These are phyloP conservation scores for Exophiala sp. DNA, from an alignment of 2,329 filamentous ascomycete genomes.

Conservation along the genomic window DNA sequence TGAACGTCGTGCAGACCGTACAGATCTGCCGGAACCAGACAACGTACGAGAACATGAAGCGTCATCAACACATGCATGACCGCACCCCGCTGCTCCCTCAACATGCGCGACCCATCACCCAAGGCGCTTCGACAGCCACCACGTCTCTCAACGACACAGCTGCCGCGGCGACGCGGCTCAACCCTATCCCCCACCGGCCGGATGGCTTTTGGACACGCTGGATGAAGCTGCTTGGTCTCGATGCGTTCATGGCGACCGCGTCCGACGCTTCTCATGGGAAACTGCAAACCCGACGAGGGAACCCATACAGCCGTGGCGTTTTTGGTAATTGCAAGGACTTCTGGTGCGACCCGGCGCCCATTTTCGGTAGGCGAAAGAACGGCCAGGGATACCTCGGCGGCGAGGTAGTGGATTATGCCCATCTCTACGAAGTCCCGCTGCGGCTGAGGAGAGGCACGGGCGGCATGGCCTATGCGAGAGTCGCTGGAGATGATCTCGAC, in stretches of 20 bases:
- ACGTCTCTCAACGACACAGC: constrained; percentile 34
- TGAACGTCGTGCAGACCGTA: constrained; percentile 85
- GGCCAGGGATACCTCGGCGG: constrained; percentile 61
- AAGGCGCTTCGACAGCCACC: constrained; percentile 21
- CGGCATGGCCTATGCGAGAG: constrained; percentile 55
- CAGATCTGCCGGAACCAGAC: constrained; percentile 91
- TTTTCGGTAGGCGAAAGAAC: constrained; percentile 68
- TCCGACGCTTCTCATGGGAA: constrained; percentile 55
- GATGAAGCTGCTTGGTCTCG: constrained; percentile 79
- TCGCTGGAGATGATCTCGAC: constrained; percentile 34
- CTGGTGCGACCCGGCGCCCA: constrained; percentile 81
- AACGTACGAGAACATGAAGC: constrained; percentile 93
- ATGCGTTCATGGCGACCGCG: constrained; percentile 89
- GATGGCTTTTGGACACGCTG: constrained; percentile 69
- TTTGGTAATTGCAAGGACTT: constrained; percentile 93
- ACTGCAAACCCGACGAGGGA: constrained; percentile 50
- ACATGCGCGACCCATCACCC: constrained; percentile 41
- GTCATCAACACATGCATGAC: constrained; percentile 38
- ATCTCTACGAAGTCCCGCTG: constrained; percentile 77
- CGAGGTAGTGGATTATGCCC: constrained; percentile 74
- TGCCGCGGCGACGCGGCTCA: constrained; percentile 22
- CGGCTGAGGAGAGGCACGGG: constrained; percentile 54
- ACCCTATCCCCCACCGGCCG: constrained; percentile 53
- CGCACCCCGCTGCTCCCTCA: constrained; percentile 40
- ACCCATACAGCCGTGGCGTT: constrained; percentile 79